Conservation (phyloP, 2,329 filamentous ascomycete species). For the Cladosporium sp. region DNA sequence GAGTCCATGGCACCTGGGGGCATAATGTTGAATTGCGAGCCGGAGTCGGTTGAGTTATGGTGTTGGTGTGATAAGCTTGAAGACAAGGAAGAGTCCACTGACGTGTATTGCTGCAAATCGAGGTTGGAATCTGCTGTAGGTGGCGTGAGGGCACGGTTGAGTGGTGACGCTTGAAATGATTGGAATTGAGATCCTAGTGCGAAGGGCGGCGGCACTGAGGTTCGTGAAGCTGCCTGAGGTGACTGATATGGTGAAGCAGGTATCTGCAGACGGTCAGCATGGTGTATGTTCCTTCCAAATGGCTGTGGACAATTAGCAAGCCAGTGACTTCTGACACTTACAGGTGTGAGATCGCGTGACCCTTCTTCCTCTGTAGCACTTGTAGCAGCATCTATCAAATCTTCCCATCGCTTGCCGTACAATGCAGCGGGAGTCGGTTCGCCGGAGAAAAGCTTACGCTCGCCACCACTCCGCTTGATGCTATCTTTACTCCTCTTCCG, state of each 20-base stretch:
- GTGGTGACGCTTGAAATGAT: constrained; percentile 79
- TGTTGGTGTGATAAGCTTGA: constrained; percentile 24
- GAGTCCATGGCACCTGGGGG: constrained; percentile 39
- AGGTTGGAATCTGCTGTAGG: constrained; percentile 47
- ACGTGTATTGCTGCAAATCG: constrained; percentile 69
- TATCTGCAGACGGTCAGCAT: constrained; percentile 28
- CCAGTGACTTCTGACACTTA: constrained; percentile 44
- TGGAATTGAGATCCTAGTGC: constrained; percentile 46
- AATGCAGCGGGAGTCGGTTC: constrained; percentile 67
- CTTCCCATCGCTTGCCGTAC: constrained; percentile 89
- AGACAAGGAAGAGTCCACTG: constrained; percentile 64
- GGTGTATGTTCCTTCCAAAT: background rate
- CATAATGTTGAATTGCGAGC: constrained; percentile 56
- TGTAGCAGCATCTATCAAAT: constrained; percentile 88
- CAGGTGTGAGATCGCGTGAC: constrained; percentile 79
- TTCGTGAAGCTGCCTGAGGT: constrained; percentile 48
- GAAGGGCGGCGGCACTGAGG: constrained; percentile 54
- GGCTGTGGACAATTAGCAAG: background rate
- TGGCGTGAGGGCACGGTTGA: constrained; percentile 85
- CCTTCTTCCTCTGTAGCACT: constrained; percentile 84
- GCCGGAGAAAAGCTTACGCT: constrained; percentile 77
- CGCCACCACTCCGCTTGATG: constrained; percentile 64
- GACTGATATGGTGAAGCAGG: constrained; percentile 46
- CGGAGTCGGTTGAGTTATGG: constrained; percentile 55
- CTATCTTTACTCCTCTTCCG: constrained; percentile 72